Percentiles rank a stretch among this genome's conserved stretches.
phyloP scores from a whole-genome alignment of 495 filamentous ascomycete genomes.

The Apiosordaria backusii region DNA sequence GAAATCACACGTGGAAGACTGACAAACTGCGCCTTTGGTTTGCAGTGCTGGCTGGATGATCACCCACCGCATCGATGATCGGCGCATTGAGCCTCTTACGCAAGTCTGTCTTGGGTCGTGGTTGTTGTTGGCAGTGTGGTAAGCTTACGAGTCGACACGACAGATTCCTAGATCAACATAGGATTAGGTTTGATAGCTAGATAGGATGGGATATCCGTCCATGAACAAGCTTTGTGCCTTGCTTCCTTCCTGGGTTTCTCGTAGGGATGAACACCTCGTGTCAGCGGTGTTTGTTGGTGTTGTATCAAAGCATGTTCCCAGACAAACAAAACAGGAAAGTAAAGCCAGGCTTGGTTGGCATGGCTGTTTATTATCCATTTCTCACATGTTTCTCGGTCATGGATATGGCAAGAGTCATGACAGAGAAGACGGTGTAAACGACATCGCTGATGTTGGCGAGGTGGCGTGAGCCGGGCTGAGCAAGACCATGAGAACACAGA shows the following conservation, averaged over 20 bases:
- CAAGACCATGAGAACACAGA: background rate
- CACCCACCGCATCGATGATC: background rate
- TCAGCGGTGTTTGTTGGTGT: background rate
- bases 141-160: background rate
- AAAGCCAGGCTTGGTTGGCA: background rate
- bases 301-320: background rate
- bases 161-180: background rate
- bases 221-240: constrained; percentile 1
- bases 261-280: constrained; percentile 2
- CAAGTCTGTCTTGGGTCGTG: background rate
- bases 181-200: background rate
- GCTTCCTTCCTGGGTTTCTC: constrained; percentile 1
- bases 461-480: constrained; percentile 3
- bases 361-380: background rate
- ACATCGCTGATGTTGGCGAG: background rate
- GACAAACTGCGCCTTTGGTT: background rate
- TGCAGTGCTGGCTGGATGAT: background rate
- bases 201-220: background rate
- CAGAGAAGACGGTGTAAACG: background rate
- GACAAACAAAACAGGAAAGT: background rate
- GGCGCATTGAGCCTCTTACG: background rate
- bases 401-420: background rate
- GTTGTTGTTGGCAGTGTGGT: background rate
- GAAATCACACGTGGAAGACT: background rate
- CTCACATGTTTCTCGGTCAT: background rate